phyloP scores from a whole-genome alignment of 345 rosid genomes.

The Citrus maxima region DNA sequence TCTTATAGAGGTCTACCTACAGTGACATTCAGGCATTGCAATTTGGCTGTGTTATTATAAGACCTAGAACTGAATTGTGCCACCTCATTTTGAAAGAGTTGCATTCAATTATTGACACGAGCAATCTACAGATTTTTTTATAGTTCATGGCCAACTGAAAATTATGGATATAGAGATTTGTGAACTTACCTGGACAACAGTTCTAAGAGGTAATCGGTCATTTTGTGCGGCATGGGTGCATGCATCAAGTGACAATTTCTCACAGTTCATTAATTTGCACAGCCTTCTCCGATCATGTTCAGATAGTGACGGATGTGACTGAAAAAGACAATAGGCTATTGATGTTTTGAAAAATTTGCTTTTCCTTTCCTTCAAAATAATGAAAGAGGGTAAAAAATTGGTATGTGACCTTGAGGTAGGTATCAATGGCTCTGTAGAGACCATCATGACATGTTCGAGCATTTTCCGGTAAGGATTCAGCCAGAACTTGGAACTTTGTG shows the following conservation, averaged over 20 bases:
- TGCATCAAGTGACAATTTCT: slow-evolving; percentile 82
- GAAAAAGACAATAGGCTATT: slow-evolving; percentile 17
- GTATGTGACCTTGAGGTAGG: slow-evolving; percentile 70
- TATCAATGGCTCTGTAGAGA: slow-evolving; percentile 88
- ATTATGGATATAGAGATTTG: not conserved
- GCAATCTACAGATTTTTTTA: not conserved
- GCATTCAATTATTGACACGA: not conserved
- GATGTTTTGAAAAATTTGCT: not conserved
- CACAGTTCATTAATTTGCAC: slow-evolving; percentile 72
- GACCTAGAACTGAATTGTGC: not conserved
- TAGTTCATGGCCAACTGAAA: not conserved
- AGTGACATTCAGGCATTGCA: not conserved
- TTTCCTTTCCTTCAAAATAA: not conserved
- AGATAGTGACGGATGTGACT: slow-evolving; percentile 72
- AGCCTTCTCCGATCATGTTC: slow-evolving; percentile 72
- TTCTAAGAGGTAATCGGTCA: slow-evolving; percentile 82
- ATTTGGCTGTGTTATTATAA: not conserved
- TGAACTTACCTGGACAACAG: slow-evolving; percentile 67
- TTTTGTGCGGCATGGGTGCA: slow-evolving; percentile 93
- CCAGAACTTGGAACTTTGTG: slow-evolving; percentile 79
- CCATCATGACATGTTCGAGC: slow-evolving; percentile 78
- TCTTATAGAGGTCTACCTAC: not conserved
- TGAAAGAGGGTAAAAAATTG: not conserved
- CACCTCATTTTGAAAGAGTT: too few relatives aligned
- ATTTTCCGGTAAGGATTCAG: slow-evolving; percentile 65